These are phyloP conservation scores for Scedosporium apiospermum DNA, from an alignment of 2,329 filamentous ascomycete species.

Conservation along the genomic window DNA sequence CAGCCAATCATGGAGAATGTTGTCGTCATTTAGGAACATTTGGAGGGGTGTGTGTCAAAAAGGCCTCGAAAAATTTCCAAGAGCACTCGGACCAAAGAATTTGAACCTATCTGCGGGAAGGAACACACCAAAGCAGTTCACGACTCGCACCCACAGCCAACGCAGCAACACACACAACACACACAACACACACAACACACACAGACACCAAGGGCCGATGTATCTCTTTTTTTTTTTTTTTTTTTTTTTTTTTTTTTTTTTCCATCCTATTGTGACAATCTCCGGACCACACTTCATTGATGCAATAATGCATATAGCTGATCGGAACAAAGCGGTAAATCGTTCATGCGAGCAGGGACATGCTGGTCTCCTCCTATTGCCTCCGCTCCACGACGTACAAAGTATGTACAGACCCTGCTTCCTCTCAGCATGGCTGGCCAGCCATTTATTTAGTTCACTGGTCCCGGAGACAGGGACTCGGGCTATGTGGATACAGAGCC, in stretches of 20 bases:
- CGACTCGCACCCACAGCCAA: too few species aligned
- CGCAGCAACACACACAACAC: too few species aligned
- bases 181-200: too few species aligned
- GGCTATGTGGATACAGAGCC: neutral
- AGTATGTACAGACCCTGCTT: too few species aligned
- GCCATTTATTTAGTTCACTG: neutral
- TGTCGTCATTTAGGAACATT: constrained; percentile 2
- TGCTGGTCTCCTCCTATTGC: neutral
- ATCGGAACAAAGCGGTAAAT: neutral
- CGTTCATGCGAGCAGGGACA: neutral
- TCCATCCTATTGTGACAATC: too few species aligned
- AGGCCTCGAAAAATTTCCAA: neutral
- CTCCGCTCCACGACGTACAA: too few species aligned
- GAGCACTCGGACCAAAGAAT: neutral
- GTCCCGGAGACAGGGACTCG: neutral
- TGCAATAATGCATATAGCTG: too few species aligned
- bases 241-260: too few species aligned
- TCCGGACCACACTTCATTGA: too few species aligned
- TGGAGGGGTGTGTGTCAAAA: neutral
- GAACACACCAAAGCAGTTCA: neutral
- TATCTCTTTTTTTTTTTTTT: too few species aligned
- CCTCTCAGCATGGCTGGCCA: too few species aligned
- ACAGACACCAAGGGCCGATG: too few species aligned
- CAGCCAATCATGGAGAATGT: constrained; percentile 1
- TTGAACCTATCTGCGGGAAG: neutral